Conservation (phyloP, 192 early-diverging fungal species). For the Rhizoclosmatium globosum region DNA sequence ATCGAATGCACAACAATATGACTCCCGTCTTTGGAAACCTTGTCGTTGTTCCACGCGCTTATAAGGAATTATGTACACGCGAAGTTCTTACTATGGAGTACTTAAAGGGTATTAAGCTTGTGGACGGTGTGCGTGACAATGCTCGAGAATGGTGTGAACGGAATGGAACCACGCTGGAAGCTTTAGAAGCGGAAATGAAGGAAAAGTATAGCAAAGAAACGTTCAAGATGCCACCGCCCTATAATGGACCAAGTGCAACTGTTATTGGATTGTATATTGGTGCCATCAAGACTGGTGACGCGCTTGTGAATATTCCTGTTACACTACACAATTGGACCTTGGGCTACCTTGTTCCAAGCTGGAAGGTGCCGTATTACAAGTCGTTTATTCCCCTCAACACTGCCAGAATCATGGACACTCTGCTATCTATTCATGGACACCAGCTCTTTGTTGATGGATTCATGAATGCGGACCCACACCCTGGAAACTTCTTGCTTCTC, state of each 20-base stretch:
- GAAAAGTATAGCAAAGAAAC: conserved; percentile 16
- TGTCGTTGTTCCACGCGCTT: conserved; percentile 35
- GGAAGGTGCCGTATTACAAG: conserved; percentile 9
- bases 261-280: conserved; percentile 24
- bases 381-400: conserved; percentile 33
- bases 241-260: conserved; percentile 27
- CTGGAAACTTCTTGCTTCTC: conserved; percentile 45
- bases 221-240: conserved; percentile 25
- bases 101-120: conserved; percentile 38
- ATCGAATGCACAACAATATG: conserved; percentile 35
- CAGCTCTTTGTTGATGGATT: conserved; percentile 46
- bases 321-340: conserved; percentile 11
- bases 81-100: conserved; percentile 46
- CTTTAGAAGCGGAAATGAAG: conserved; percentile 12
- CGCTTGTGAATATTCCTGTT: conserved; percentile 9
- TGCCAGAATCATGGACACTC: conserved; percentile 38
- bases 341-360: not conserved
- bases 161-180: conserved; percentile 36
- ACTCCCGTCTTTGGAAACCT: conserved; percentile 7
- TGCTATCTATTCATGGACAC: conserved; percentile 41
- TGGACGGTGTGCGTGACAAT: conserved; percentile 38
- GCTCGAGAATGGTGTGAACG: conserved; percentile 15
- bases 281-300: not conserved
- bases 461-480: conserved; percentile 48
- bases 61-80: conserved; percentile 21